These are phyloP conservation scores for Lachnellula arida DNA, from an alignment of 2,329 filamentous ascomycete genomes.

Conservation along the genomic window DNA sequence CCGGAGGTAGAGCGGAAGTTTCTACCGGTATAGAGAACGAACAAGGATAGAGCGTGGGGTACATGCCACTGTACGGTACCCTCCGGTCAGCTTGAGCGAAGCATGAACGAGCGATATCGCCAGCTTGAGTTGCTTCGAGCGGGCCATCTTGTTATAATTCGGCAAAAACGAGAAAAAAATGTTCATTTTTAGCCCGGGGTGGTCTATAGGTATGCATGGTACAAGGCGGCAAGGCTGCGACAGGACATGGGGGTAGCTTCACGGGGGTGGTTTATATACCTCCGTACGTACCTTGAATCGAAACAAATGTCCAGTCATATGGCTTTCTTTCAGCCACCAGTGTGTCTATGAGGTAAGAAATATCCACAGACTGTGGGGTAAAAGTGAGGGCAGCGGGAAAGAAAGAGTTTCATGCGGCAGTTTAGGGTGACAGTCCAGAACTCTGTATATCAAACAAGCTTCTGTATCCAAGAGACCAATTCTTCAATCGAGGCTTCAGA, in stretches of 20 bases:
- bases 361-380: slow-evolving; percentile 19
- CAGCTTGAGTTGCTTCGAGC: not conserved
- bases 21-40: not conserved
- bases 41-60: no score
- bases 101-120: not conserved
- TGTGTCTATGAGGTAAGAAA: slow-evolving; percentile 13
- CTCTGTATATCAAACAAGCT: no score
- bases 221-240: slow-evolving; percentile 5
- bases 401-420: slow-evolving; percentile 9
- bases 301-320: not conserved
- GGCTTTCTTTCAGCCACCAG: not conserved
- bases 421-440: not conserved
- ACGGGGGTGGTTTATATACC: slow-evolving; percentile 5
- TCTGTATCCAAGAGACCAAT: no score
- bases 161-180: slow-evolving; percentile 1
- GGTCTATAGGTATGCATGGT: slow-evolving; percentile 3
- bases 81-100: not conserved
- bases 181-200: not conserved
- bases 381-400: slow-evolving; percentile 3
- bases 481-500: no score
- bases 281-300: slow-evolving; percentile 5
- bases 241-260: slow-evolving; percentile 6
- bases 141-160: not conserved
- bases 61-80: not conserved
- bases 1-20: slow-evolving; percentile 2